These are phyloP conservation scores for Tricholoma sp. DNA, from an alignment of 768 basidiomycete species.

Conservation along the genomic window DNA sequence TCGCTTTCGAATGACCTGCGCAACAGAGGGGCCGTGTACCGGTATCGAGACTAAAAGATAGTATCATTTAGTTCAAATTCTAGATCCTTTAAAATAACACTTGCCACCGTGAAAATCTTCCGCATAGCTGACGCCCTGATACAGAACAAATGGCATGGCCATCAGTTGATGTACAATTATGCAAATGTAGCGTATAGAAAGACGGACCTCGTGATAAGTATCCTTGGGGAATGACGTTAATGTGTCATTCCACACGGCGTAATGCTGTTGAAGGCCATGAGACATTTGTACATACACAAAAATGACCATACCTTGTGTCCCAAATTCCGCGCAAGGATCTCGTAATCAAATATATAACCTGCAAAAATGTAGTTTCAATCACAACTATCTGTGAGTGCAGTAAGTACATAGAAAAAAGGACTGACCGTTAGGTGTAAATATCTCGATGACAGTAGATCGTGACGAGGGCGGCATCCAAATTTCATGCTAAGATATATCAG, in stretches of 20 bases:
- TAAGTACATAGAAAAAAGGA: neutral
- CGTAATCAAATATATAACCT: constrained; percentile 40
- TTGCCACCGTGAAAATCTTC: constrained; percentile 10
- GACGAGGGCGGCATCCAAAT: constrained; percentile 66
- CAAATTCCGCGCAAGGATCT: constrained; percentile 38
- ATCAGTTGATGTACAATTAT: neutral
- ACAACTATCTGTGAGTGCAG: neutral
- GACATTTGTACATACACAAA: neutral
- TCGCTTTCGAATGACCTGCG: constrained; percentile 9
- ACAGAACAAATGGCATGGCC: neutral
- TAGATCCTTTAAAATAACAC: neutral
- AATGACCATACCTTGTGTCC: constrained; percentile 29
- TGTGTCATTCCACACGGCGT: constrained; percentile 67
- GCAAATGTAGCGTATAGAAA: too few species aligned
- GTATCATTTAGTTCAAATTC: neutral
- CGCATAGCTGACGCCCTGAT: constrained; percentile 6
- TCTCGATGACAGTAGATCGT: constrained; percentile 63
- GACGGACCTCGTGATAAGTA: constrained; percentile 22
- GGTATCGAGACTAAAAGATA: constrained; percentile 6
- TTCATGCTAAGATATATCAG: constrained; percentile 46
- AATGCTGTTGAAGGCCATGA: constrained; percentile 35
- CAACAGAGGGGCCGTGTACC: constrained; percentile 8
- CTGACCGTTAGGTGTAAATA: constrained; percentile 54
- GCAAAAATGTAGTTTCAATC: neutral
- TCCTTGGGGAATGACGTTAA: constrained; percentile 31